Conservation (phyloP, 352 stramenopile genomes). For the Pythium grandisporangium region DNA sequence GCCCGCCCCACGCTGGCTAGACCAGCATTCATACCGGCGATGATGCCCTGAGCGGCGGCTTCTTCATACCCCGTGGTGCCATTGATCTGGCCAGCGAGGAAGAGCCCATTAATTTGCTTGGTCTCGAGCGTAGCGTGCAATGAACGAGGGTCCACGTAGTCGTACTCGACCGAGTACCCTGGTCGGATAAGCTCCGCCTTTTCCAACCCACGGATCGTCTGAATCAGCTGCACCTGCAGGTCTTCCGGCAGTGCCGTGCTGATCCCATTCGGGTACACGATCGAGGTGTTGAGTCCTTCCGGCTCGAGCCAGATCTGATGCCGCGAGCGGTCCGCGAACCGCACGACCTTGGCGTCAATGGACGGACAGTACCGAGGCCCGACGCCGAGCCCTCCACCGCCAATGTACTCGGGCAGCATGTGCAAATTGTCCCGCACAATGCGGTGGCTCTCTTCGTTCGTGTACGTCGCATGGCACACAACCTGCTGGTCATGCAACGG, state of each 20-base stretch:
- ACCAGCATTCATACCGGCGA: conserved; percentile 95
- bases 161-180: conserved; percentile 99
- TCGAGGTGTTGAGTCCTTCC: conserved; percentile 93
- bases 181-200: conserved; percentile 92
- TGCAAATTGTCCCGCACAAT: conserved; percentile 92
- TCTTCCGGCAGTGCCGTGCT: conserved; percentile 87
- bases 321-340: conserved; percentile 61
- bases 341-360: conserved; percentile 94
- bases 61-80: conserved; percentile 99
- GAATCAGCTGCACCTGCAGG: conserved; percentile 93
- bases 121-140: conserved; percentile 93
- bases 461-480: conserved; percentile 93
- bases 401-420: conserved; percentile 90
- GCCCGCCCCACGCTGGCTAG: conserved; percentile 50
- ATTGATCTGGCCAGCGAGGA: conserved; percentile 98
- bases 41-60: conserved; percentile 94
- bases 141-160: conserved; percentile 95
- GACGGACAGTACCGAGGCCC: conserved; percentile 94
- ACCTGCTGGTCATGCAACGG: conserved; percentile 78
- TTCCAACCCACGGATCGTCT: conserved; percentile 94
- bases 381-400: conserved; percentile 66
- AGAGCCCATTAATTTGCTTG: conserved; percentile 89
- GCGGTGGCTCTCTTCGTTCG: conserved; percentile 94
- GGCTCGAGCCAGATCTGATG: conserved; percentile 97
- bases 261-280: conserved; percentile 98